Conservation (phyloP, 371 early-diverging fungal genomes). For the Massospora cicadina region DNA sequence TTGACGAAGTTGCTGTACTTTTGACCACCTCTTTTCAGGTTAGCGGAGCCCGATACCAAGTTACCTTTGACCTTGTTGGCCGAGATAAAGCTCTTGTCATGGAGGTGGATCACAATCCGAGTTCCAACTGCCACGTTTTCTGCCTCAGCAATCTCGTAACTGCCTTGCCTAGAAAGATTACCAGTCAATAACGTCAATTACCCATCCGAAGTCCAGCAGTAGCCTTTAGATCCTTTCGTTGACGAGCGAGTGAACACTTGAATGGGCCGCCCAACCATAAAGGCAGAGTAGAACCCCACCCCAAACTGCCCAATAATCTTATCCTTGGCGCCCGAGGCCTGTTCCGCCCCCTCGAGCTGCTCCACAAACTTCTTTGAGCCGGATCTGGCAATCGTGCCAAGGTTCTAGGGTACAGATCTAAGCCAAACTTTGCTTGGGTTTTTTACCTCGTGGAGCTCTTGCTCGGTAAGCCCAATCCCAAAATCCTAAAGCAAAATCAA, state of each 20-base stretch:
- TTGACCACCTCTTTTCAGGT: slow-evolving; percentile 43
- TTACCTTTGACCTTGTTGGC: slow-evolving; percentile 50
- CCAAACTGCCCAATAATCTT: slow-evolving; percentile 98
- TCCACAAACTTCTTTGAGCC: slow-evolving; percentile 82
- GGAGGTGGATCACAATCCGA: slow-evolving; percentile 78
- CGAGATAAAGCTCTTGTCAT: slow-evolving; percentile 77
- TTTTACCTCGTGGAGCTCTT: slow-evolving; percentile 39
- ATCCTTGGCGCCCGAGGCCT: slow-evolving; percentile 32
- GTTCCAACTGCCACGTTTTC: slow-evolving; percentile 76
- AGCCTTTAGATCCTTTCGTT: slow-evolving; percentile 45
- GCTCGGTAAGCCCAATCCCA: slow-evolving; percentile 97
- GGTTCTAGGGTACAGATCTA: slow-evolving; percentile 31
- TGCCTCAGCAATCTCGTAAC: slow-evolving; percentile 57
- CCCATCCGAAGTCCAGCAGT: slow-evolving; percentile 73
- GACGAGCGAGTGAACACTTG: slow-evolving; percentile 65
- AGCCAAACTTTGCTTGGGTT: background rate
- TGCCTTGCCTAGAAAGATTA: slow-evolving; percentile 22
- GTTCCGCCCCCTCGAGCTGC: slow-evolving; percentile 36
- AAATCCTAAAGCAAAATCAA: slow-evolving; percentile 36
- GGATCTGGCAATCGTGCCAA: slow-evolving; percentile 95
- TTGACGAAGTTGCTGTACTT: slow-evolving; percentile 94
- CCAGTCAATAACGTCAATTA: slow-evolving; percentile 11
- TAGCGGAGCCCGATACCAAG: slow-evolving; percentile 11
- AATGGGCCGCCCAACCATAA: slow-evolving; percentile 73
- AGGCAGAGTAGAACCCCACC: slow-evolving; percentile 75